Percentiles rank a stretch among this genome's conserved stretches.
These are phyloP conservation scores for Colletotrichum lupini DNA, from an alignment of 2,329 filamentous ascomycete genomes.

Conservation along the genomic window DNA sequence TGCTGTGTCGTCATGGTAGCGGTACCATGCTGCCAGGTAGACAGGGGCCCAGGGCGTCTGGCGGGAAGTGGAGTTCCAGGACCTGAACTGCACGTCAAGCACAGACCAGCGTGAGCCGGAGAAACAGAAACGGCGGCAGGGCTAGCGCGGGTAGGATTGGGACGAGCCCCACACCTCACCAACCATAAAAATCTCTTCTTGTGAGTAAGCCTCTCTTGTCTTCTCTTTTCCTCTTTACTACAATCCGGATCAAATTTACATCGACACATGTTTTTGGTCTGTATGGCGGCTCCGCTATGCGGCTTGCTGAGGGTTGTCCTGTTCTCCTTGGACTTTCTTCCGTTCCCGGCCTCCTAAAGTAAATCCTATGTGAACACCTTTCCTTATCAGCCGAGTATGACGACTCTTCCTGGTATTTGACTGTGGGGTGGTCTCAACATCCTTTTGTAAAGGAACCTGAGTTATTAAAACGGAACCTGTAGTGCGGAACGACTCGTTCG, in stretches of 20 bases:
- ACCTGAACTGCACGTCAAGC: neutral
- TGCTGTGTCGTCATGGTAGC: slow-evolving; percentile 8
- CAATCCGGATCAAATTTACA: slow-evolving; percentile 60
- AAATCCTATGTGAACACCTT: slow-evolving; percentile 56
- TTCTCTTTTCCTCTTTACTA: slow-evolving; percentile 47
- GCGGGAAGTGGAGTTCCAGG: neutral
- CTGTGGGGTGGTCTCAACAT: slow-evolving; percentile 65
- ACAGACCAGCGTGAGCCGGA: slow-evolving; percentile 25
- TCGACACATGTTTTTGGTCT: slow-evolving; percentile 62
- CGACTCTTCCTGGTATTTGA: slow-evolving; percentile 54
- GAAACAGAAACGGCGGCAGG: slow-evolving; percentile 20
- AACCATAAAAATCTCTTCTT: slow-evolving; percentile 34
- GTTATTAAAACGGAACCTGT: neutral
- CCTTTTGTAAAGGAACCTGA: neutral
- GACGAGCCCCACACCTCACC: slow-evolving; percentile 19
- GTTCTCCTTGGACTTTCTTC: slow-evolving; percentile 60
- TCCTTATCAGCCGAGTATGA: slow-evolving; percentile 57
- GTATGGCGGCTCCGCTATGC: slow-evolving; percentile 62
- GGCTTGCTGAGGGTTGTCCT: slow-evolving; percentile 66
- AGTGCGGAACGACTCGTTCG: neutral
- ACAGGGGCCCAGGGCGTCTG: neutral
- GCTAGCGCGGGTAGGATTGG: slow-evolving; percentile 2
- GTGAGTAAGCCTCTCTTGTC: slow-evolving; percentile 24
- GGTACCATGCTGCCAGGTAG: neutral
- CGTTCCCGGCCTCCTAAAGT: slow-evolving; percentile 66